Conservation (phyloP, 129 eudicot species). For the Mikania micrantha region DNA sequence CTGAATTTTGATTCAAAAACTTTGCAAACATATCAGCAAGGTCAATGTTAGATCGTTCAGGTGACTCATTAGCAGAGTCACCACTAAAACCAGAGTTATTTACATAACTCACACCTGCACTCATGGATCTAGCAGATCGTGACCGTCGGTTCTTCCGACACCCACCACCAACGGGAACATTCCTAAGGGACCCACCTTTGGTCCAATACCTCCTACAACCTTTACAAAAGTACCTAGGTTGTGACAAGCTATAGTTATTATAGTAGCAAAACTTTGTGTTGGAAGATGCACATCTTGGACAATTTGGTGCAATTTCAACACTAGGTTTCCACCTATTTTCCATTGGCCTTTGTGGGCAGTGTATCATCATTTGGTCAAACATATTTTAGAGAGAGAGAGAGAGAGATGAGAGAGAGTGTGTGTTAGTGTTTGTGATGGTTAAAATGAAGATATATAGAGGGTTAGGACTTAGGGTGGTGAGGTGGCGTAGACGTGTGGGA, state of each 20-base stretch:
- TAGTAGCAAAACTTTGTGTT: slow-evolving; percentile 85
- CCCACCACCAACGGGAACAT: slow-evolving; percentile 82
- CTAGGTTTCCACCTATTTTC: slow-evolving; percentile 42
- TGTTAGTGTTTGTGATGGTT: slow-evolving; percentile 2
- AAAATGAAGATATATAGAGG: slow-evolving; percentile 12
- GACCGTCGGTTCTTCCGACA: slow-evolving; percentile 72
- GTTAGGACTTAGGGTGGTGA: background rate
- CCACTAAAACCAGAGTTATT: slow-evolving; percentile 21
- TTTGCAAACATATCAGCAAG: slow-evolving; percentile 66
- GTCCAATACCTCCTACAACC: slow-evolving; percentile 86
- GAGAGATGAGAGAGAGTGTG: background rate
- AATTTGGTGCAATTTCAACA: slow-evolving; percentile 66
- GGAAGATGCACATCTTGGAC: slow-evolving; percentile 86
- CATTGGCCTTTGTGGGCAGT: slow-evolving; percentile 40
- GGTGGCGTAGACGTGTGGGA: slow-evolving; percentile 23
- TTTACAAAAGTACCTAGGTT: slow-evolving; percentile 85
- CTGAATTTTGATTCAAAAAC: slow-evolving; percentile 36
- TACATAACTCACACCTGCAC: slow-evolving; percentile 7
- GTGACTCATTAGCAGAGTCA: slow-evolving; percentile 8
- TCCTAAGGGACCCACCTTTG: slow-evolving; percentile 75
- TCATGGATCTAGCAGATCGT: slow-evolving; percentile 13
- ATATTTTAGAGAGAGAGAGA: background rate
- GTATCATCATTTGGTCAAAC: slow-evolving; percentile 46
- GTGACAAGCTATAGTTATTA: slow-evolving; percentile 80
- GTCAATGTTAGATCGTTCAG: slow-evolving; percentile 36